Evolutionary conservation across 129 eudicot species (phyloP).

Genomic region (Lactuca saligna): DNA sequence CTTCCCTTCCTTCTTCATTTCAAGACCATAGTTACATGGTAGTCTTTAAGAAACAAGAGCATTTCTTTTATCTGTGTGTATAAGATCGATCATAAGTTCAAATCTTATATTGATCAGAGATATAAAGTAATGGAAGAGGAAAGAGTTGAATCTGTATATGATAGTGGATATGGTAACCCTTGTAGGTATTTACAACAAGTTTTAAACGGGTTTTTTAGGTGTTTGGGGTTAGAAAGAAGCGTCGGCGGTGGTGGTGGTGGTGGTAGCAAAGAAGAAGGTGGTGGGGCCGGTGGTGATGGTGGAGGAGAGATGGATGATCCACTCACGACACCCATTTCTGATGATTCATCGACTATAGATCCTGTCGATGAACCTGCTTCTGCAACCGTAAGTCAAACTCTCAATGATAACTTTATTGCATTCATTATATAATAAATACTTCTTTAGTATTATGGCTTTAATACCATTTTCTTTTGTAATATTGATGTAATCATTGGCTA

Average conservation of each 20-base stretch:
- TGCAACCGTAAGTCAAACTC: constrained; percentile 16
- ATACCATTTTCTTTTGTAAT: background rate
- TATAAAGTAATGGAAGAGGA: constrained; percentile 26
- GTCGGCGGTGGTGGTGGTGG: background rate
- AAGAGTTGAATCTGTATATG: constrained; percentile 24
- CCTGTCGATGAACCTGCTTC: constrained; percentile 21
- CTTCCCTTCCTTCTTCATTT: constrained; percentile 14
- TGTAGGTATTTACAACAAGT: constrained; percentile 32
- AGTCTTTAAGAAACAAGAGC: background rate
- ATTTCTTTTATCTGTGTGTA: background rate
- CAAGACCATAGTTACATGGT: background rate
- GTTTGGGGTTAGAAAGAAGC: constrained; percentile 30
- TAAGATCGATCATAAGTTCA: background rate
- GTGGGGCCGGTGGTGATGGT: background rate
- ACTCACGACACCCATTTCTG: constrained; percentile 9
- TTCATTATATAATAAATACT: background rate
- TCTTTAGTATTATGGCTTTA: background rate
- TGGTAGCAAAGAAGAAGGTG: background rate
- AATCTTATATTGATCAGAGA: background rate
- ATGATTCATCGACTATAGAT: constrained; percentile 20
- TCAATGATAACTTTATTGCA: background rate
- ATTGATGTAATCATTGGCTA: background rate
- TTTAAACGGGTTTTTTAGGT: constrained; percentile 31
- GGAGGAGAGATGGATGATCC: constrained; percentile 23
- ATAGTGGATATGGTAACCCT: constrained; percentile 33